Evolutionary conservation across 768 basidiomycete genomes (phyloP).

Genomic region (Mycena sanguinolenta): DNA sequence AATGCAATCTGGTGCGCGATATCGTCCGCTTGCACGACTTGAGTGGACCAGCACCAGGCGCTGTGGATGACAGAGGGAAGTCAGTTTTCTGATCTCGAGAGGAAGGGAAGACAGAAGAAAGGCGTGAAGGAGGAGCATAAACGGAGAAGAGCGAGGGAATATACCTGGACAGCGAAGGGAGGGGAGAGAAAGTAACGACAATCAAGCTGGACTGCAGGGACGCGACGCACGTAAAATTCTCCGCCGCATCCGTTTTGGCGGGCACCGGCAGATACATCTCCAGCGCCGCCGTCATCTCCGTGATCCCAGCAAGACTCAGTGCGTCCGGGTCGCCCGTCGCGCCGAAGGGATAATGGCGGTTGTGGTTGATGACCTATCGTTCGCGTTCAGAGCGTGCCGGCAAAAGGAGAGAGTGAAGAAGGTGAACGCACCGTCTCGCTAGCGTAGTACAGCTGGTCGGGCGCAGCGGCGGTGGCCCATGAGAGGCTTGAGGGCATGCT

Average conservation of each 20-base stretch:
- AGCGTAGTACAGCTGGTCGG: slow-evolving; percentile 13
- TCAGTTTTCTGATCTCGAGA: no score
- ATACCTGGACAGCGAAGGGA: no score
- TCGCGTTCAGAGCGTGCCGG: not conserved
- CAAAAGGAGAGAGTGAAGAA: not conserved
- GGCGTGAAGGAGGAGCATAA: not conserved
- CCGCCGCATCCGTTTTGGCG: slow-evolving; percentile 7
- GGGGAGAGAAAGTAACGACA: not conserved
- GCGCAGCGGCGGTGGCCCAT: slow-evolving; percentile 16
- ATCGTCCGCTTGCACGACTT: slow-evolving; percentile 29
- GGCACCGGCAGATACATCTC: slow-evolving; percentile 24
- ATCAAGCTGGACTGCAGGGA: not conserved
- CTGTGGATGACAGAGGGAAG: not conserved
- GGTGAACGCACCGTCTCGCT: slow-evolving; percentile 4
- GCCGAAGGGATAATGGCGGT: slow-evolving; percentile 22
- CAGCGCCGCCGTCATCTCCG: slow-evolving; percentile 25
- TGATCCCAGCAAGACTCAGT: slow-evolving; percentile 15
- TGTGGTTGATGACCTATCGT: not conserved
- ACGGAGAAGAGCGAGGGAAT: not conserved
- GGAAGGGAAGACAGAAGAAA: no score
- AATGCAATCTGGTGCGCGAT: slow-evolving; percentile 32
- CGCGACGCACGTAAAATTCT: slow-evolving; percentile 29
- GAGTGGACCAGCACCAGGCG: slow-evolving; percentile 32
- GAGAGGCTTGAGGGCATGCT: slow-evolving; percentile 20
- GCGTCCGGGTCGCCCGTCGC: slow-evolving; percentile 18